Percentiles rank a stretch among this genome's conserved stretches.
phyloP scores from a whole-genome alignment of 805 yeast genomes.

The Priceomyces castillae region DNA sequence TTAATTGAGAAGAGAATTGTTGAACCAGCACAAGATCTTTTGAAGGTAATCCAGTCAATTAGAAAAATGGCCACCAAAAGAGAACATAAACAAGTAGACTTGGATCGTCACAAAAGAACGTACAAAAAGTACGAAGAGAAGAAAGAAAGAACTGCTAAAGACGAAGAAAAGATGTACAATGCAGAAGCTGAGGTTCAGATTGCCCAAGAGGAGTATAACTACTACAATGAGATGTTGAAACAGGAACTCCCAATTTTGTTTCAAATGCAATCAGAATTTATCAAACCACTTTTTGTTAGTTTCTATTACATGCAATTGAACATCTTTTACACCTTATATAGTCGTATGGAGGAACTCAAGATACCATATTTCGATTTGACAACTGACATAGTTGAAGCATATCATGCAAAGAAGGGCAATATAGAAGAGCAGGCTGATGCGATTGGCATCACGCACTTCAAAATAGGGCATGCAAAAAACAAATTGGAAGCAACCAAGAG shows the following conservation, averaged over 20 bases:
- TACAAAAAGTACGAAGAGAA: constrained; percentile 74
- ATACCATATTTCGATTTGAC: constrained; percentile 91
- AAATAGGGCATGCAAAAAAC: constrained; percentile 80
- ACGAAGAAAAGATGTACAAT: constrained; percentile 84
- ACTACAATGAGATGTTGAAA: constrained; percentile 92
- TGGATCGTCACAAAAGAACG: constrained; percentile 77
- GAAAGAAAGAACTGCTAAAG: constrained; percentile 81
- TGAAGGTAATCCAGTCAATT: constrained; percentile 75
- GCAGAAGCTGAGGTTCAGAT: constrained; percentile 86
- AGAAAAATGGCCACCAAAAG: constrained; percentile 95
- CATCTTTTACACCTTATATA: constrained; percentile 89
- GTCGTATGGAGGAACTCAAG: constrained; percentile 91
- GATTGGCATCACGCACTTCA: constrained; percentile 87
- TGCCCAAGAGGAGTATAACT: constrained; percentile 94
- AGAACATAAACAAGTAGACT: constrained; percentile 90
- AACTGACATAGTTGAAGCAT: constrained; percentile 81
- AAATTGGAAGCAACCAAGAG: constrained; percentile 82
- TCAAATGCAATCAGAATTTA: constrained; percentile 85
- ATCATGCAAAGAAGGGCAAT: constrained; percentile 78
- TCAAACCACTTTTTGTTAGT: constrained; percentile 89
- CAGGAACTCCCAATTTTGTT: constrained; percentile 85
- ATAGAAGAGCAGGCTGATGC: constrained; percentile 87
- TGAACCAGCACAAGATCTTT: constrained; percentile 85
- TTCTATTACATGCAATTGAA: constrained; percentile 97
- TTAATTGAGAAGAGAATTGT: constrained; percentile 88